Conservation (phyloP, 2,329 filamentous ascomycete genomes). For the Talaromyces sp. region DNA sequence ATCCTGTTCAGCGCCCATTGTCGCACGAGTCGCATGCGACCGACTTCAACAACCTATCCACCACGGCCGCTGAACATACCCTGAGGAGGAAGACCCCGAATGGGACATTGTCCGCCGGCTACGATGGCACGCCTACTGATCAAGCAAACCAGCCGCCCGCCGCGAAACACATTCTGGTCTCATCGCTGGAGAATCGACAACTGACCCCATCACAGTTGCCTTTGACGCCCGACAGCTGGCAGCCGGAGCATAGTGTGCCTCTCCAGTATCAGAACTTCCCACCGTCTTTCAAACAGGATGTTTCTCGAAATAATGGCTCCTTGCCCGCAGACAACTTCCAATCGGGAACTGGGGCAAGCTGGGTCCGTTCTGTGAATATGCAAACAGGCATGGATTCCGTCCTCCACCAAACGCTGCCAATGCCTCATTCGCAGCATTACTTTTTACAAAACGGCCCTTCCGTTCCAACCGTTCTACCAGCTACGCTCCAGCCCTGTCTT, state of each 20-base stretch:
- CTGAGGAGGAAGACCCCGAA: constrained; percentile 88
- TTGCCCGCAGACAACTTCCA: constrained; percentile 25
- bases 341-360: constrained; percentile 31
- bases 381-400: constrained; percentile 56
- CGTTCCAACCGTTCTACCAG: constrained; percentile 55
- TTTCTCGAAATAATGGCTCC: constrained; percentile 13
- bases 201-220: constrained; percentile 25
- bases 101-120: constrained; percentile 86
- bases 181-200: constrained; percentile 46
- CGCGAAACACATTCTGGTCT: constrained; percentile 76
- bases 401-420: constrained; percentile 51
- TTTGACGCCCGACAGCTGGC: constrained; percentile 29
- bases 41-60: constrained; percentile 15
- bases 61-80: constrained; percentile 58
- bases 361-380: constrained; percentile 40
- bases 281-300: constrained; percentile 32
- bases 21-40: constrained; percentile 21
- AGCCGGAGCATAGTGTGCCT: constrained; percentile 22
- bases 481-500: constrained; percentile 49
- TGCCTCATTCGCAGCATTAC: constrained; percentile 34
- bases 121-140: constrained; percentile 76
- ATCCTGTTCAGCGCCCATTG: constrained; percentile 33
- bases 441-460: constrained; percentile 44
- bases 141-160: constrained; percentile 68
- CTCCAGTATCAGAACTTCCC: constrained; percentile 33